Conservation (phyloP, 2,329 filamentous ascomycete genomes). For the Spiromastix sp. region DNA sequence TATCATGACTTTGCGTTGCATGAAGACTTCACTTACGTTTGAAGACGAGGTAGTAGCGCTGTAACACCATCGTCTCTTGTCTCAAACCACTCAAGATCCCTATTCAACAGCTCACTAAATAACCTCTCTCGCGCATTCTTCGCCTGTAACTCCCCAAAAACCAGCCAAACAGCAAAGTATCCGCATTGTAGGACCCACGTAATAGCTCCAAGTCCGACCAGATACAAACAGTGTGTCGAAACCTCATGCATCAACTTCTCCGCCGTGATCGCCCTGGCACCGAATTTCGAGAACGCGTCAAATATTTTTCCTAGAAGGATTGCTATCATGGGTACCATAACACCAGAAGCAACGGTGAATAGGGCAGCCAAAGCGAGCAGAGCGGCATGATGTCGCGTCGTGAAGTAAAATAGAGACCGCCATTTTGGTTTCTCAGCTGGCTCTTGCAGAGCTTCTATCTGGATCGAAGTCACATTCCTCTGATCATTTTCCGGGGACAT, state of each 20-base stretch:
- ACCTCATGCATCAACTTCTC: slow-evolving; percentile 46
- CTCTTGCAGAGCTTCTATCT: neutral
- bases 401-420: slow-evolving; percentile 62
- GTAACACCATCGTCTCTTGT: slow-evolving; percentile 58
- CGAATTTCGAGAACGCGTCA: slow-evolving; percentile 57
- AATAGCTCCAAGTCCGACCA: slow-evolving; percentile 52
- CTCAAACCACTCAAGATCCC: slow-evolving; percentile 77
- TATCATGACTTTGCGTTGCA: neutral
- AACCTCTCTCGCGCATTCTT: slow-evolving; percentile 52
- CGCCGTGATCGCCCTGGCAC: slow-evolving; percentile 41
- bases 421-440: slow-evolving; percentile 23
- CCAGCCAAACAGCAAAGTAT: slow-evolving; percentile 61
- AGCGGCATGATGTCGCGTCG: slow-evolving; percentile 47
- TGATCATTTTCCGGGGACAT: too few species aligned
- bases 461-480: neutral
- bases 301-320: slow-evolving; percentile 68
- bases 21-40: slow-evolving; percentile 65
- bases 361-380: slow-evolving; percentile 46
- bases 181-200: slow-evolving; percentile 58
- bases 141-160: slow-evolving; percentile 74
- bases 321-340: slow-evolving; percentile 54
- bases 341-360: slow-evolving; percentile 50
- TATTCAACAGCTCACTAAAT: slow-evolving; percentile 59
- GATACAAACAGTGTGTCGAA: slow-evolving; percentile 49
- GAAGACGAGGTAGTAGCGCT: slow-evolving; percentile 59